Evolutionary conservation across 225 moss, liverwort and hornwort species (phyloP).

Genomic region (Physcomitrium patens): DNA sequence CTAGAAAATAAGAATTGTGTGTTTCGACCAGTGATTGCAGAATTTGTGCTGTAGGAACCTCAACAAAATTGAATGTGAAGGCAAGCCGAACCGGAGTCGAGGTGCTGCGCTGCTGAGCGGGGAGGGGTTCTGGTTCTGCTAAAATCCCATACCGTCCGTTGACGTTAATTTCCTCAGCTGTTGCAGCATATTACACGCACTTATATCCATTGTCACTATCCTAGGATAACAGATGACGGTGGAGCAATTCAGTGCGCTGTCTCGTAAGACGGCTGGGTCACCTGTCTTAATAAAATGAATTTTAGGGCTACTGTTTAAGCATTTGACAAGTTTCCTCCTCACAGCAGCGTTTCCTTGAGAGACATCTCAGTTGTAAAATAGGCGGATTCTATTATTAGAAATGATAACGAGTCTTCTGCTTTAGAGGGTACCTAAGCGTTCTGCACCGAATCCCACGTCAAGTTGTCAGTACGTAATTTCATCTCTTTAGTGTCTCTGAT

Average conservation of each 20-base stretch:
- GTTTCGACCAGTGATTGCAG: background rate
- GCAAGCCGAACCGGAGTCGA: background rate
- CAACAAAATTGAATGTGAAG: conserved; percentile 5
- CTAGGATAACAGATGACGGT: no score
- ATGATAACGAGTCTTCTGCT: background rate
- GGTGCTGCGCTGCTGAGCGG: background rate
- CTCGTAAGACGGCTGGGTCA: background rate
- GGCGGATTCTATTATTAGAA: background rate
- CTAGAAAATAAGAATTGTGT: background rate
- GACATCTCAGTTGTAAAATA: background rate
- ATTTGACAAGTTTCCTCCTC: background rate
- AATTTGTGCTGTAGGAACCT: background rate
- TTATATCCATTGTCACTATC: no score
- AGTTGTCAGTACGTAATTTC: background rate
- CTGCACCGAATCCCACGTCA: background rate
- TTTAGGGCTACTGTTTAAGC: background rate
- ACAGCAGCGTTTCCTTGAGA: background rate
- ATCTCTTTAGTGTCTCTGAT: no score
- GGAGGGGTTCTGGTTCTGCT: conserved; percentile 5
- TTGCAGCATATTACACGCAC: no score
- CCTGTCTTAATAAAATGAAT: background rate
- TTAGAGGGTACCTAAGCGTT: background rate
- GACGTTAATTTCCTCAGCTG: background rate
- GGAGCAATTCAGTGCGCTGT: background rate
- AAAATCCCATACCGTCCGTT: background rate